Evolutionary conservation across 306 rosid genomes (phyloP), one percentile per base, ranked within the genome.

Genomic region (Pterocarpus macrocarpus): DNA sequence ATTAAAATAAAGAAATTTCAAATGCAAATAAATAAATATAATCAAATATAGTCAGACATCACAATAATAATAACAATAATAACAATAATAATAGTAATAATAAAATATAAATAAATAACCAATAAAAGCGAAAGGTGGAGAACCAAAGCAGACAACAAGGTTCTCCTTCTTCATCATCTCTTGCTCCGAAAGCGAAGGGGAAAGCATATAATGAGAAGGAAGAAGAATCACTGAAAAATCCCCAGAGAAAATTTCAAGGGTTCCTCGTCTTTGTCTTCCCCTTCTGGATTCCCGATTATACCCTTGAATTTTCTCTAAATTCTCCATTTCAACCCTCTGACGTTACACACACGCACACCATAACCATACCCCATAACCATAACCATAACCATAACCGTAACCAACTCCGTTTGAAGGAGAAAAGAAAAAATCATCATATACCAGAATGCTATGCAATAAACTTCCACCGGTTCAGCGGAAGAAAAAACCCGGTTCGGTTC

Each of bases 401-500:
- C 45, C 55, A 10, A 14, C 8, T 4, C 64, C 10, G 70, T 64
- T 5, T 2, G 33, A 65, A 45, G 9, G 5, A 38, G n/a, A 53
- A 49, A 4, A 35, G 1, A 11, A 22, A 35, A 4, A 5, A 10
- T 4, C 7, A 62, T 7, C 36, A 49, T 1, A 38, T 17, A 6
- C 35, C 10, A 71, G 2, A 83, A 93, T 93, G 98, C 62, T 87
- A 13, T 89, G 97, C 73, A 86, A 81, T 69, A 88, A 85, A 4
- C 76, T 88, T 58, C 70, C 81, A 7, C 59, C 80, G 72, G 35
- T 83, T 75, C 85, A 86, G 3, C 88, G 86, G 84, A 92, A 89
- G 94, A 90, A 89, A 94, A 93, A 89, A 87, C 58, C 63, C 9
- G 99, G 96, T 38, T 80, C 85, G 10, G 87, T 80, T 67, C 97